phyloP scores from a whole-genome alignment of 495 filamentous ascomycete genomes.

The Penicillium turbatum region DNA sequence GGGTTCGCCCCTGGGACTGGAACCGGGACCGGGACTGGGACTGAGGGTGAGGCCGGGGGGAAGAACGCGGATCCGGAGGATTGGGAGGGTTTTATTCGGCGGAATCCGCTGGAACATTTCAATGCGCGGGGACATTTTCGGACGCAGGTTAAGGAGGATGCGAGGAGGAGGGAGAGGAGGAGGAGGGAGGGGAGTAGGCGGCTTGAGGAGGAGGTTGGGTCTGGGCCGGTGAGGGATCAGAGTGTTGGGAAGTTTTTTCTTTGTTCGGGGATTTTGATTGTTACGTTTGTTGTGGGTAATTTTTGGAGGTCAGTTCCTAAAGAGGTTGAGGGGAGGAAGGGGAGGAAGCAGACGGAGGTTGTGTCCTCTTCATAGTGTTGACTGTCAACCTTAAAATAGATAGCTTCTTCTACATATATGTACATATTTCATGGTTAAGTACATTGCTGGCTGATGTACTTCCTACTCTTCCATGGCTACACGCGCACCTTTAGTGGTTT shows the following conservation, averaged over 20 bases:
- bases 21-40: slow-evolving; percentile 34
- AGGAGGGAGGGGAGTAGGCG: slow-evolving; percentile 13
- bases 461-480: neutral
- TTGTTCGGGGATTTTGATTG: slow-evolving; percentile 36
- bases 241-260: slow-evolving; percentile 42
- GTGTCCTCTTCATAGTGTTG: slow-evolving; percentile 4
- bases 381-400: neutral
- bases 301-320: slow-evolving; percentile 5
- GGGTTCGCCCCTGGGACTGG: neutral
- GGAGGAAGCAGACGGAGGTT: slow-evolving; percentile 6
- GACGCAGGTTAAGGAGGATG: slow-evolving; percentile 61
- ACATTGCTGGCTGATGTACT: slow-evolving; percentile 1
- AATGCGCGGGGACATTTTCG: slow-evolving; percentile 64
- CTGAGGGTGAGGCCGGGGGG: slow-evolving; percentile 5
- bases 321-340: neutral
- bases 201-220: neutral
- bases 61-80: slow-evolving; percentile 28
- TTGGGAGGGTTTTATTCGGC: slow-evolving; percentile 41
- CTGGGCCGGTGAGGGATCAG: slow-evolving; percentile 25
- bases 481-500: neutral
- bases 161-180: slow-evolving; percentile 40
- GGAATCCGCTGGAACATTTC: slow-evolving; percentile 59
- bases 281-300: slow-evolving; percentile 22
- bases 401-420: neutral
- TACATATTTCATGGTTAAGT: neutral